Evolutionary conservation across 768 basidiomycete genomes (phyloP), one percentile per base, ranked within the genome.

Genomic region (Mycena metata): DNA sequence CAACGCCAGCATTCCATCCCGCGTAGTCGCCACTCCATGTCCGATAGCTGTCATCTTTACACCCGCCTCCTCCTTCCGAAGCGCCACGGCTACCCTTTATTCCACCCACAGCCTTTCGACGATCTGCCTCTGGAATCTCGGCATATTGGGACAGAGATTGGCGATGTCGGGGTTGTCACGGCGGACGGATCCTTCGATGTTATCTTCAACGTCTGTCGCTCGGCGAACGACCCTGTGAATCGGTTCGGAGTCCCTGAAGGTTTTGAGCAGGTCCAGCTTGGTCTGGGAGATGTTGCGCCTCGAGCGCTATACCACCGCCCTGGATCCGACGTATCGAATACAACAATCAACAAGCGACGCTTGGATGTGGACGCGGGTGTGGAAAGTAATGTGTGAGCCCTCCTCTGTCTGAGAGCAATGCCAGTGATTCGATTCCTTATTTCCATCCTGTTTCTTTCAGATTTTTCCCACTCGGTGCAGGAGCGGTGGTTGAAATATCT

Each of bases 191-290:
- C 52, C 30, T 72, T 72, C 47, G 64, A 60, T 21, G 46, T 41
- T 41, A 47, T 72, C 19, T 72, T 72, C 70, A 72, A 72, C 41
- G 60, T 69, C 42, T 66, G 67, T 49, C 30, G 43, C 41, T 23
- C 67, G 10, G 39, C 63, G 36, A 45, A 58, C 54, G 47, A 69
- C 49, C 58, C 67, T 3, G 30, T 30, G 30, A 30, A 30, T 30
- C 30, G 30, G 30, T 30, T 30, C 30, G 30, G 30, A 30, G 9
- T 23, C 57, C 21, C 43, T 68, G 26, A n/a, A 50, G 16, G 33
- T 52, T 15, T 67, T 67, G 51, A 62, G 60, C 59, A 52, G 41
- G 60, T 67, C 33, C 2, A 30, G 2, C 41, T 57, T 15, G 26
- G 39, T 33, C 56, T 39, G 1, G 33, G 35, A 45, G 46, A 52